Evolutionary conservation across 1,139 yeast species (phyloP).

Genomic region (Diutina rugosa): DNA sequence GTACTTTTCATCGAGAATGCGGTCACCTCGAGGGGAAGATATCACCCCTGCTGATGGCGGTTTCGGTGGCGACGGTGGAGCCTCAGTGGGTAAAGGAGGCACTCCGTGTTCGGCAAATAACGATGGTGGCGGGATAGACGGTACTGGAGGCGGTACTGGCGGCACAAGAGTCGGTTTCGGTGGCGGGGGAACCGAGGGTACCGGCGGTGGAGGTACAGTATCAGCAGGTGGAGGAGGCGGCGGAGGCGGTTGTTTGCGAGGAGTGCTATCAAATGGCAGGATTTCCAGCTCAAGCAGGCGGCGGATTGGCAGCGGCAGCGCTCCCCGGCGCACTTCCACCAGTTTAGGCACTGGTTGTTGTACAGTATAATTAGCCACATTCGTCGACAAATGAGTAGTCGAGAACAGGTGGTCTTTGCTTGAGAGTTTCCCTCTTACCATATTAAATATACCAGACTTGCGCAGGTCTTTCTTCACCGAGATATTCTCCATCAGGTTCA

Average conservation of each 20-base stretch:
- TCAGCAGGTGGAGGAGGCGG: background rate
- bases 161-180: background rate
- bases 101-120: background rate
- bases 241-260: background rate
- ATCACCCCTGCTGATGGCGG: background rate
- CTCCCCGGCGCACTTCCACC: background rate
- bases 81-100: background rate
- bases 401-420: background rate
- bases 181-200: background rate
- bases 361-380: background rate
- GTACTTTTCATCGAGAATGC: conserved; percentile 13
- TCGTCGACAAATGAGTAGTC: background rate
- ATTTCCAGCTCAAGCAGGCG: background rate
- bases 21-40: background rate
- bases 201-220: background rate
- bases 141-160: background rate
- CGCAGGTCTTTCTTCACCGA: background rate
- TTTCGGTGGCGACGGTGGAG: background rate
- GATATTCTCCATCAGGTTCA: conserved; percentile 5
- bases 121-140: background rate
- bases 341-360: background rate
- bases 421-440: background rate
- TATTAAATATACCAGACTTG: background rate
- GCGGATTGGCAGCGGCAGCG: background rate
- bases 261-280: background rate